Evolutionary conservation across 2,329 filamentous ascomycete species (phyloP).

Genomic region (Pestalotiopsis sp.): DNA sequence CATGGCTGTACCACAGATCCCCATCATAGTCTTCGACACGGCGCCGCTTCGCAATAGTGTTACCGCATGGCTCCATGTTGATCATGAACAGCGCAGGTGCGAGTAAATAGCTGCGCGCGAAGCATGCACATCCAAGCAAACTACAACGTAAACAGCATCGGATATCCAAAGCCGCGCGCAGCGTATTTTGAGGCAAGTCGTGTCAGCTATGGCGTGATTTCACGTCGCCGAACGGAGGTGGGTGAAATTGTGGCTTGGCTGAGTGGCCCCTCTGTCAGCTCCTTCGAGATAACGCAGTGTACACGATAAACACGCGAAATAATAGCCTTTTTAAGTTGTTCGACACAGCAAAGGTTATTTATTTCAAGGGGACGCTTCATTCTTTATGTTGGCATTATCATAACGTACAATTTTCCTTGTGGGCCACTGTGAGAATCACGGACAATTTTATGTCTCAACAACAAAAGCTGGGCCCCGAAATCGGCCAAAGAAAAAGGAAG

Average conservation of each 20-base stretch:
- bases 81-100: too few relatives aligned
- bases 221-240: not conserved
- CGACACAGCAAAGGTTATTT: too few relatives aligned
- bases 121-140: not conserved
- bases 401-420: not conserved
- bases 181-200: not conserved
- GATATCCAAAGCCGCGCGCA: not conserved
- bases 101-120: not conserved
- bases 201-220: conserved; percentile 9
- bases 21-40: not conserved
- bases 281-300: not conserved
- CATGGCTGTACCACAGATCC: not conserved
- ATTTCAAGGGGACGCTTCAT: too few relatives aligned
- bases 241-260: not conserved
- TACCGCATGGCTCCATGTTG: not conserved
- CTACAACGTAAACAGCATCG: not conserved
- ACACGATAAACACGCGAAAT: not conserved
- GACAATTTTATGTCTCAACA: not conserved
- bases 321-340: not conserved
- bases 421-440: not conserved
- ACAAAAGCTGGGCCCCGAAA: not conserved
- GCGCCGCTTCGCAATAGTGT: not conserved
- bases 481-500: not conserved
- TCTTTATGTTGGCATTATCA: too few relatives aligned
- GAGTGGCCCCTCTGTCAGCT: not conserved